Evolutionary conservation across 306 rosid genomes (phyloP).

Genomic region (Glycine latifolia): DNA sequence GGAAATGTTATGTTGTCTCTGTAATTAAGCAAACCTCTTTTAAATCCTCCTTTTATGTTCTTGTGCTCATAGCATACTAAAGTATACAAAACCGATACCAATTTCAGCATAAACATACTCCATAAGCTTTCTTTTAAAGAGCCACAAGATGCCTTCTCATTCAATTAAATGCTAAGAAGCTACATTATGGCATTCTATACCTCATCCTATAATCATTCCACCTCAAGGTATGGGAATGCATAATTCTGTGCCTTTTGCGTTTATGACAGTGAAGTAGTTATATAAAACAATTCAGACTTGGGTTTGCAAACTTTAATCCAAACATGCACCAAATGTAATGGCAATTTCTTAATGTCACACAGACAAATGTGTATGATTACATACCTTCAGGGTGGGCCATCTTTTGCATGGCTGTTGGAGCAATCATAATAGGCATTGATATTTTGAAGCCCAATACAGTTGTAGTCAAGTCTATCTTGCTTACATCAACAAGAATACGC

Average conservation of each 20-base stretch:
- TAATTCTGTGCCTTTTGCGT: not conserved
- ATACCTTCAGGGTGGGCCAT: constrained; percentile 86
- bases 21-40: no score
- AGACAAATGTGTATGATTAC: constrained; percentile 30
- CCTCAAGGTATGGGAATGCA: not conserved
- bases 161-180: constrained; percentile 3
- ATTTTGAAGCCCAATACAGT: constrained; percentile 87
- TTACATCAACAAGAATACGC: constrained; percentile 87
- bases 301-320: no score
- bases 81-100: not conserved
- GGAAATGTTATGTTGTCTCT: no score
- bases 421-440: constrained; percentile 98
- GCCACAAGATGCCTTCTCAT: not conserved
- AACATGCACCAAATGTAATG: not conserved
- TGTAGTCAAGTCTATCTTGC: constrained; percentile 82
- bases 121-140: not conserved
- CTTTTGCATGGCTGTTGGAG: constrained; percentile 97
- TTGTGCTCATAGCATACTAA: not conserved
- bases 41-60: no score
- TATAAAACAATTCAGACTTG: not conserved
- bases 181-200: not conserved
- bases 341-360: constrained; percentile 22
- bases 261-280: no score
- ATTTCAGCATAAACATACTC: not conserved
- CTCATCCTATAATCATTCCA: constrained; percentile 26